Conservation (phyloP, 352 stramenopile species). For the Phytopythium chamaehyphon region DNA sequence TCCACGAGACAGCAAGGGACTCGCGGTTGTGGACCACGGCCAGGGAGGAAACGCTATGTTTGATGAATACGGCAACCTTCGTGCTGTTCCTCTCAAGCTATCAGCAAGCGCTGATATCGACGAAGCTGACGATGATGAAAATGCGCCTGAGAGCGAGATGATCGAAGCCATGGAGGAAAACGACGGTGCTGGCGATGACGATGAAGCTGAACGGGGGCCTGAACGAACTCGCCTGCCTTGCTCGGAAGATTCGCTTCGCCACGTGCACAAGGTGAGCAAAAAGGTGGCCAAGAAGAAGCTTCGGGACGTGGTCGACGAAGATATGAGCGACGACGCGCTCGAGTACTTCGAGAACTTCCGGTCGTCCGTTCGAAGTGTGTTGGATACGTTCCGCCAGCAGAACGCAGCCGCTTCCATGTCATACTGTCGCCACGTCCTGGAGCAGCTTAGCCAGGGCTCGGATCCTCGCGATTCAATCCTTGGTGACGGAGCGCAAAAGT, state of each 20-base stretch:
- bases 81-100: constrained; percentile 27
- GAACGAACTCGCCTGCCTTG: constrained; percentile 70
- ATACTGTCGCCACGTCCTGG: constrained; percentile 70
- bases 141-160: constrained; percentile 45
- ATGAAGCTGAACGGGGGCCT: constrained; percentile 19
- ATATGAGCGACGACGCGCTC: constrained; percentile 58
- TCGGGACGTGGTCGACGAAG: constrained; percentile 58
- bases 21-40: constrained; percentile 47
- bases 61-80: constrained; percentile 72
- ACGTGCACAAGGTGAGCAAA: constrained; percentile 69
- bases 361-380: constrained; percentile 27
- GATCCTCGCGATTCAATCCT: constrained; percentile 8
- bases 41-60: constrained; percentile 68
- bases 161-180: constrained; percentile 59
- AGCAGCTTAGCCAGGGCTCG: constrained; percentile 30
- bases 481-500: constrained; percentile 35
- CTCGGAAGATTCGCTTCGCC: constrained; percentile 42
- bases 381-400: constrained; percentile 61
- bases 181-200: constrained; percentile 17
- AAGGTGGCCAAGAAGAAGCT: constrained; percentile 72
- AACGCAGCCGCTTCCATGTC: constrained; percentile 82
- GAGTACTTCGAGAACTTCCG: constrained; percentile 73
- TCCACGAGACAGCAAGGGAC: constrained; percentile 6
- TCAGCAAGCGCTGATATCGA: constrained; percentile 11
- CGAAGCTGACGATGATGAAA: constrained; percentile 30